Base-by-base conservation (phyloP, 108 stramenopile genomes). In the Fistulifera solaris region DNA sequence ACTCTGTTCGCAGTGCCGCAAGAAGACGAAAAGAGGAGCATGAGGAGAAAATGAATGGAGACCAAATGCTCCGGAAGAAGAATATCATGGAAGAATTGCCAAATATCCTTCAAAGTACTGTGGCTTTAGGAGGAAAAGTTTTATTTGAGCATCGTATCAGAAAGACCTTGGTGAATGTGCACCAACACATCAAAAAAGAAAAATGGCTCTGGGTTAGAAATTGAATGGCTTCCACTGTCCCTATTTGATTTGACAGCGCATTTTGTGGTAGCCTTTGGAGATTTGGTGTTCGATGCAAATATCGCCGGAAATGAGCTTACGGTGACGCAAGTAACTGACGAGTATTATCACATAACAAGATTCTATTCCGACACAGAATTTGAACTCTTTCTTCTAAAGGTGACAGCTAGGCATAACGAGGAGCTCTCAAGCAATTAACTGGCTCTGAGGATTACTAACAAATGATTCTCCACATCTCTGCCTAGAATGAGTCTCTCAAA, bases 71-170 rank as follows among this genome's bases (percentile, higher is more conserved):
- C 8, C 31, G 31, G 8, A 35, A 35, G 31, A 35, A 35, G 8
- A 8, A 3, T 3, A 8, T 35, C 8, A 39, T 46, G 38, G 68
- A 72, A 38, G 50, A 46, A 31, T 70, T 62, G 4, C 77, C 89
- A 39, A 51, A 63, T 22, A 91, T 91, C 24, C 59, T 91, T 38
- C 73, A 81, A 46, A 67, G 64, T 40, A 81, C 79, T 52, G 77
- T 87, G 10, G 67, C 72, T 27, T 57, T 91, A 11, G 89, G 89
- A 1, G 64, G 73, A 40, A 86, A 84, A 62, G 69, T 87, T 40
- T 55, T 91, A 17, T 75, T 84, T 56, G 89, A 91, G 58, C 70
- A 70, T 46, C 76, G 84, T 44, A 75, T 91, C 0, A 69, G 83
- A 43, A 51, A 48, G 39, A 61, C 71, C 1, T 31, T 84, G 17